A percentile compares a stretch with the other conserved stretches of the same genome.
These are phyloP conservation scores for Fusarium metavorans DNA, from an alignment of 2,329 filamentous ascomycete genomes.

Conservation along the genomic window DNA sequence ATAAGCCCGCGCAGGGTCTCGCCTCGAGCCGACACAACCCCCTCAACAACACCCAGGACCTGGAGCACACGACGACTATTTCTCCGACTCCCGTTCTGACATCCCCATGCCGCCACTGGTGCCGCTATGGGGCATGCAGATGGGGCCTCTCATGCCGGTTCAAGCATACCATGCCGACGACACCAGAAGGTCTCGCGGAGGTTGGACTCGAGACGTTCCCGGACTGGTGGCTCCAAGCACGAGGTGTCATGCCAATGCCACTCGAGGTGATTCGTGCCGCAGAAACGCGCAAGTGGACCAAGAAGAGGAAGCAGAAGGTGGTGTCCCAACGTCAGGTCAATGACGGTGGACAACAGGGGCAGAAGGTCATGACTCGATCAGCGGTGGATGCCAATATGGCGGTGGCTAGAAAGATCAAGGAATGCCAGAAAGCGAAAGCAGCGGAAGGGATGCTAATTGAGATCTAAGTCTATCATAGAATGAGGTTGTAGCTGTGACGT, in stretches of 20 bases:
- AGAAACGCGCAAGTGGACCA: conserved; percentile 11
- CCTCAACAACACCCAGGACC: not conserved
- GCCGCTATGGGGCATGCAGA: conserved; percentile 60
- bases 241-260: conserved; percentile 31
- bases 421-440: not conserved
- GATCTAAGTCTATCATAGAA: not conserved
- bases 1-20: conserved; percentile 23
- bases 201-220: conserved; percentile 58
- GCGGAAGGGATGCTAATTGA: conserved; percentile 29
- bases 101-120: conserved; percentile 59
- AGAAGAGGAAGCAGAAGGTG: conserved; percentile 25
- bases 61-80: not conserved
- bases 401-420: not conserved
- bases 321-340: not conserved
- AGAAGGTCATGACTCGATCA: not conserved
- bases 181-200: conserved; percentile 52
- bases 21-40: conserved; percentile 34
- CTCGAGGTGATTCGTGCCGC: conserved; percentile 1
- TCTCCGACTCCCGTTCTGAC: not conserved
- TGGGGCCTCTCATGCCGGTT: conserved; percentile 58
- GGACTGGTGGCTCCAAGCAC: conserved; percentile 54
- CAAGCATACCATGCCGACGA: conserved; percentile 61
- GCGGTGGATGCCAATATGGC: not conserved
- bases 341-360: not conserved
- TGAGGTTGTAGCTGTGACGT: not conserved